Conservation (phyloP, 495 filamentous ascomycete genomes). For the Neurospora sp. region DNA sequence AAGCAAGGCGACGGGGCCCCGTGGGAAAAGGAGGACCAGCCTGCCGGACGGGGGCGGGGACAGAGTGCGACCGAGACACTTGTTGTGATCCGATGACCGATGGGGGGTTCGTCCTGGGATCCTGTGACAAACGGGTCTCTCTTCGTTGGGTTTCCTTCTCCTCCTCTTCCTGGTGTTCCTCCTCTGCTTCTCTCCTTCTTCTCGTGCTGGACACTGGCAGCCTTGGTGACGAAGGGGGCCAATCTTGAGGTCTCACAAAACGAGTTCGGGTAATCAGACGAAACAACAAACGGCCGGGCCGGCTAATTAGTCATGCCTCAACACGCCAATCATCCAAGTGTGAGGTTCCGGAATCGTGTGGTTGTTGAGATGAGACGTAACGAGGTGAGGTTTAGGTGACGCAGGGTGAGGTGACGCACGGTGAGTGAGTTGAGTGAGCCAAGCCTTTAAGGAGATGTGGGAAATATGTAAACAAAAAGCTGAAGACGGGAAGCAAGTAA, state of each 20-base stretch:
- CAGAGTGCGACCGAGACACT: background rate
- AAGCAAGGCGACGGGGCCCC: background rate
- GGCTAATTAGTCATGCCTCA: background rate
- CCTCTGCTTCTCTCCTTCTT: background rate
- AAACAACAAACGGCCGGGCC: background rate
- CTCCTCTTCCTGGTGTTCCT: background rate
- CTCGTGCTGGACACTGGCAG: background rate
- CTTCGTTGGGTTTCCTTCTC: background rate
- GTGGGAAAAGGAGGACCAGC: background rate
- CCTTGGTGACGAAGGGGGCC: background rate
- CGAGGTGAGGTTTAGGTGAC: background rate
- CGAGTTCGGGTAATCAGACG: background rate
- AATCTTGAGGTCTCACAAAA: background rate
- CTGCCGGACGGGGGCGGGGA: background rate
- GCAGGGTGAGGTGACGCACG: background rate
- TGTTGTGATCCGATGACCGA: background rate
- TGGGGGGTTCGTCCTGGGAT: background rate
- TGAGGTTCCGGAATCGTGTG: background rate
- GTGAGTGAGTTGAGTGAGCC: background rate
- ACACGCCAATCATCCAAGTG: too few species aligned
- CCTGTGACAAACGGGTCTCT: background rate
- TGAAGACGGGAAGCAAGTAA: background rate
- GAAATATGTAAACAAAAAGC: background rate
- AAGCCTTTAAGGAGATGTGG: background rate
- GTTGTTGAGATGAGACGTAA: background rate